A percentile compares a stretch with the other conserved stretches of the same genome.
phyloP scores from a whole-genome alignment of 768 basidiomycete genomes.

The Psilocybe cubensis region DNA sequence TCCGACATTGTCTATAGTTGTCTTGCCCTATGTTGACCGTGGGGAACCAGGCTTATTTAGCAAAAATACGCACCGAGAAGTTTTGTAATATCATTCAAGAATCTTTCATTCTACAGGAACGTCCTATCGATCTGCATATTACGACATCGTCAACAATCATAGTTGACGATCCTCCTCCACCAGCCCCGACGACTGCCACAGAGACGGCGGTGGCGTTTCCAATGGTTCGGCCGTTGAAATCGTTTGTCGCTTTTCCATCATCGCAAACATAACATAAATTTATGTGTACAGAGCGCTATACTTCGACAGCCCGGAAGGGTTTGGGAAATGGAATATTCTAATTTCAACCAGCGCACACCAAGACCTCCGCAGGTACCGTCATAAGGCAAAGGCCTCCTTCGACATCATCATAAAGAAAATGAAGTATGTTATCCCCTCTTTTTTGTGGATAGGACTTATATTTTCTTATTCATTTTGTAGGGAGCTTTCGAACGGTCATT shows the following conservation, averaged over 20 bases:
- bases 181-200: background rate
- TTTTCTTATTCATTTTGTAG: conserved; percentile 32
- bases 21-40: background rate
- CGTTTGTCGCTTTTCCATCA: conserved; percentile 28
- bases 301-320: conserved; percentile 59
- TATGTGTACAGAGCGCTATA: conserved; percentile 44
- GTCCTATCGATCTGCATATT: background rate
- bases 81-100: conserved; percentile 16
- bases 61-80: conserved; percentile 9
- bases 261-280: background rate
- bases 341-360: conserved; percentile 54
- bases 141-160: background rate
- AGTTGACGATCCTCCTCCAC: background rate
- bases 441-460: too few species aligned
- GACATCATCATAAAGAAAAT: conserved; percentile 69
- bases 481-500: conserved; percentile 70
- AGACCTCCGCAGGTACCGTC: conserved; percentile 49
- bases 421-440: conserved; percentile 41
- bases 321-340: conserved; percentile 67
- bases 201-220: conserved; percentile 27
- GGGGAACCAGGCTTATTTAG: conserved; percentile 17
- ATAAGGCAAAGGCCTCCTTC: conserved; percentile 48
- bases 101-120: conserved; percentile 14
- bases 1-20: background rate
- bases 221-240: conserved; percentile 57